Conservation (phyloP, 306 rosid genomes). For the Luffa acutangula region DNA sequence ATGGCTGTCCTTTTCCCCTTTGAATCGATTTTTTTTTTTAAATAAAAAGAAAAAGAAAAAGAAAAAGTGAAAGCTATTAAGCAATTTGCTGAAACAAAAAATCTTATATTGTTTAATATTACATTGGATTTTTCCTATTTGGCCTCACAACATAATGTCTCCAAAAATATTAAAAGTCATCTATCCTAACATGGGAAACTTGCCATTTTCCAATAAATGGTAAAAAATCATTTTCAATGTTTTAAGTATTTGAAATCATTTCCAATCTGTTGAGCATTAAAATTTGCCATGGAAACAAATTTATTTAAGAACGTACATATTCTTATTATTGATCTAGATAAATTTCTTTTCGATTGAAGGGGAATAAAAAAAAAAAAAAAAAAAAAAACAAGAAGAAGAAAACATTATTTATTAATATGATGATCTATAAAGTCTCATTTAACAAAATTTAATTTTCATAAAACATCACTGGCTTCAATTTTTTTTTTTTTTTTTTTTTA, state of each 20-base stretch:
- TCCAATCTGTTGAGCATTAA: not conserved
- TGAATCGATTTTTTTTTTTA: too few relatives aligned
- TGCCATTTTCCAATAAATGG: not conserved
- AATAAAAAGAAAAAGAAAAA: not conserved
- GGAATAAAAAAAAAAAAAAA: too few relatives aligned
- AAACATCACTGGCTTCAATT: too few relatives aligned
- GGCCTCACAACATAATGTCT: not conserved
- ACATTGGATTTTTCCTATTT: not conserved
- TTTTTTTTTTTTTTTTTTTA: too few relatives aligned
- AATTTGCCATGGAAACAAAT: not conserved
- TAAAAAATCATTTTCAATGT: not conserved
- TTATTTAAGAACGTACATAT: too few relatives aligned
- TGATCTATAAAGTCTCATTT: too few relatives aligned
- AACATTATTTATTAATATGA: too few relatives aligned
- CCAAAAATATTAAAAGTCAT: not conserved
- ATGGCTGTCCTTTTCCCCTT: not conserved
- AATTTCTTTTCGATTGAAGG: too few relatives aligned
- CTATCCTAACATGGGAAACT: not conserved
- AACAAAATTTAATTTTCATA: too few relatives aligned
- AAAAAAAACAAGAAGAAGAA: too few relatives aligned
- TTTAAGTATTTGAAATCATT: not conserved
- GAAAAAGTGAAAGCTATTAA: not conserved
- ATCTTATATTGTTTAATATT: not conserved
- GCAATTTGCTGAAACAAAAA: not conserved
- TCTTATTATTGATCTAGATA: too few relatives aligned